Percentiles rank a stretch among this genome's conserved stretches.
phyloP scores from a whole-genome alignment of 495 filamentous ascomycete species.

The Hyphodiscus hymeniophilus region DNA sequence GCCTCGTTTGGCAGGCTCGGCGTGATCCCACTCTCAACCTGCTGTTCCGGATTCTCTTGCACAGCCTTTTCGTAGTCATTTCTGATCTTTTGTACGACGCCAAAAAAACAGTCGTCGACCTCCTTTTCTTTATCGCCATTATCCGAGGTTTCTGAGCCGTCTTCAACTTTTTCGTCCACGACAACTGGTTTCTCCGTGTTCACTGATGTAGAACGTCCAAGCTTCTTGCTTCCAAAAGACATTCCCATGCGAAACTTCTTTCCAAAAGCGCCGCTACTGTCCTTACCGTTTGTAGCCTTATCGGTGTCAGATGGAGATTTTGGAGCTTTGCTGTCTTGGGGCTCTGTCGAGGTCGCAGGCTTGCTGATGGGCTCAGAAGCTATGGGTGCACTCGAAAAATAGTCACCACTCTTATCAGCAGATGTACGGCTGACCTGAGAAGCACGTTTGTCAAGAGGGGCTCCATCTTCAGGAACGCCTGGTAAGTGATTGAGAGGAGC shows the following conservation, averaged over 20 bases:
- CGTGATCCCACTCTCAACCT: constrained; percentile 57
- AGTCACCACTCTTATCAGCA: constrained; percentile 48
- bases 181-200: constrained; percentile 58
- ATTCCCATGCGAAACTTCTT: constrained; percentile 87
- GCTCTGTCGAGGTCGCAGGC: constrained; percentile 31
- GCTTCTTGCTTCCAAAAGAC: constrained; percentile 71
- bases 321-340: constrained; percentile 38
- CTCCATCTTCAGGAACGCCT: constrained; percentile 44
- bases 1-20: constrained; percentile 80
- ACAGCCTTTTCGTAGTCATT: constrained; percentile 56
- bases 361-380: constrained; percentile 22
- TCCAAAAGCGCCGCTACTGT: constrained; percentile 60
- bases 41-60: constrained; percentile 38
- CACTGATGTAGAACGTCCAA: constrained; percentile 63
- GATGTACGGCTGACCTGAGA: constrained; percentile 39
- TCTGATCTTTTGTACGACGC: constrained; percentile 69
- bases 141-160: constrained; percentile 46
- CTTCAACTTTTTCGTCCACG: constrained; percentile 52
- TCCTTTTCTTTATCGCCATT: constrained; percentile 66
- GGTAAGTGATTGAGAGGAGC: constrained; percentile 31
- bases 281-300: constrained; percentile 59
- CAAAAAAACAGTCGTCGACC: constrained; percentile 74
- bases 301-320: constrained; percentile 59
- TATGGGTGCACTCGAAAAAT: constrained; percentile 45
- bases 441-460: constrained; percentile 30